phyloP scores from a whole-genome alignment of 2,329 filamentous ascomycete genomes.

The Aspergillus sp. region DNA sequence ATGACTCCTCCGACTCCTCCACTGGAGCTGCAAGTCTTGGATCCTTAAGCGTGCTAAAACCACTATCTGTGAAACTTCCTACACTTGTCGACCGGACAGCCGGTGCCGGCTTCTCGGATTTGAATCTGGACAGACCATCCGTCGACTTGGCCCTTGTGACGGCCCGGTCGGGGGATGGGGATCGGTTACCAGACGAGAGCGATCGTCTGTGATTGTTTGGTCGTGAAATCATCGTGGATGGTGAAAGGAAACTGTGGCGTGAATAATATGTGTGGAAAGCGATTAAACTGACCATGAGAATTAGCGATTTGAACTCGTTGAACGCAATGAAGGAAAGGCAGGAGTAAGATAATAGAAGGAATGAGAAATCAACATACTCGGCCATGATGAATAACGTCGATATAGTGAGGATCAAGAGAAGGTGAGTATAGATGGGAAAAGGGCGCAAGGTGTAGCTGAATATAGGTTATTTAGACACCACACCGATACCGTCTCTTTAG shows the following conservation, averaged over 20 bases:
- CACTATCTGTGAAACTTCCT: slow-evolving; percentile 29
- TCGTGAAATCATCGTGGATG: slow-evolving; percentile 33
- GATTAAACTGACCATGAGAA: slow-evolving; percentile 25
- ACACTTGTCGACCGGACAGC: slow-evolving; percentile 20
- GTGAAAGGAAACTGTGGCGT: slow-evolving; percentile 27
- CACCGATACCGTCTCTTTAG: slow-evolving; percentile 6
- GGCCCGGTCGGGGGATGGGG: slow-evolving; percentile 28
- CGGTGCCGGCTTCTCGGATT: slow-evolving; percentile 17
- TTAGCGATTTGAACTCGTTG: slow-evolving; percentile 10
- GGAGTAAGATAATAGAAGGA: background rate
- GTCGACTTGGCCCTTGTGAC: slow-evolving; percentile 41
- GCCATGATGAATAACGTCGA: slow-evolving; percentile 29
- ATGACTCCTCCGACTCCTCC: slow-evolving; percentile 30
- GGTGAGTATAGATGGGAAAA: slow-evolving; percentile 3
- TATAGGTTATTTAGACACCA: background rate
- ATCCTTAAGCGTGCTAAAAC: slow-evolving; percentile 43
- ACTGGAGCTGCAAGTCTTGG: slow-evolving; percentile 32
- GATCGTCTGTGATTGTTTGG: slow-evolving; percentile 31
- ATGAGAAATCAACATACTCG: slow-evolving; percentile 26
- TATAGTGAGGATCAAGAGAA: slow-evolving; percentile 14
- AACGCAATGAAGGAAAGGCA: background rate
- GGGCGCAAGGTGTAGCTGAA: too few species aligned
- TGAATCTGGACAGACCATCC: slow-evolving; percentile 34
- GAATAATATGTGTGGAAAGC: slow-evolving; percentile 32
- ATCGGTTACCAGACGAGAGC: slow-evolving; percentile 29